Conservation (phyloP, 2,329 filamentous ascomycete genomes). For the Aspergillus eucalypticola region DNA sequence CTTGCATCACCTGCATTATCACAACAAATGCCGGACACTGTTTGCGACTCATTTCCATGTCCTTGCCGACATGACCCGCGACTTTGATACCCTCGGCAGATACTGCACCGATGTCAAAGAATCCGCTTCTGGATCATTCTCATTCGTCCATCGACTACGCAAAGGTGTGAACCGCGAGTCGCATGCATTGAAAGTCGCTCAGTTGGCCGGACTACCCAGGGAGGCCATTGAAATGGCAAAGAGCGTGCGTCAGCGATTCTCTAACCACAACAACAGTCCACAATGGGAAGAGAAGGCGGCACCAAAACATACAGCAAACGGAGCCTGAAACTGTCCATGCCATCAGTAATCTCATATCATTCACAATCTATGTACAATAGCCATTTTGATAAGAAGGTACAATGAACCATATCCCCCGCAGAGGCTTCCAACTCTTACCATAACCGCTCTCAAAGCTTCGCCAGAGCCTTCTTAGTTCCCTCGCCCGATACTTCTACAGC, state of each 20-base stretch:
- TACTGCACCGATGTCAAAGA: slow-evolving; percentile 92
- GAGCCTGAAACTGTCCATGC: neutral
- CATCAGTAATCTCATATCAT: neutral
- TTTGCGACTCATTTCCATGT: slow-evolving; percentile 96
- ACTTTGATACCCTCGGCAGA: slow-evolving; percentile 62
- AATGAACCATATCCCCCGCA: neutral
- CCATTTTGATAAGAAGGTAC: neutral
- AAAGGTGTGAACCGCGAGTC: slow-evolving; percentile 81
- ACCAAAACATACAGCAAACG: neutral
- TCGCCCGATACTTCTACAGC: slow-evolving; percentile 32
- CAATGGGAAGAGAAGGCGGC: neutral
- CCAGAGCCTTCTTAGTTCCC: neutral
- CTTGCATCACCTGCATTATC: slow-evolving; percentile 75
- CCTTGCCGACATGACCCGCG: slow-evolving; percentile 72
- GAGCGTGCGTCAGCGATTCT: slow-evolving; percentile 50
- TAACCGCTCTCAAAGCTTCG: slow-evolving; percentile 7
- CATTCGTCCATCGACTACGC: slow-evolving; percentile 80
- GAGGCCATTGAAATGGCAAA: slow-evolving; percentile 68
- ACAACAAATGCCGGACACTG: slow-evolving; percentile 76
- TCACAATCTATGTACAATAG: neutral
- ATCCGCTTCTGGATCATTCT: slow-evolving; percentile 67
- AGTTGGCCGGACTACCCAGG: slow-evolving; percentile 77
- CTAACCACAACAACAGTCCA: slow-evolving; percentile 20
- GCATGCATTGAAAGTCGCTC: slow-evolving; percentile 93
- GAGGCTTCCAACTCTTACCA: neutral